phyloP scores from a whole-genome alignment of 352 stramenopile species.

The Pythium rhizo-oryzae region DNA sequence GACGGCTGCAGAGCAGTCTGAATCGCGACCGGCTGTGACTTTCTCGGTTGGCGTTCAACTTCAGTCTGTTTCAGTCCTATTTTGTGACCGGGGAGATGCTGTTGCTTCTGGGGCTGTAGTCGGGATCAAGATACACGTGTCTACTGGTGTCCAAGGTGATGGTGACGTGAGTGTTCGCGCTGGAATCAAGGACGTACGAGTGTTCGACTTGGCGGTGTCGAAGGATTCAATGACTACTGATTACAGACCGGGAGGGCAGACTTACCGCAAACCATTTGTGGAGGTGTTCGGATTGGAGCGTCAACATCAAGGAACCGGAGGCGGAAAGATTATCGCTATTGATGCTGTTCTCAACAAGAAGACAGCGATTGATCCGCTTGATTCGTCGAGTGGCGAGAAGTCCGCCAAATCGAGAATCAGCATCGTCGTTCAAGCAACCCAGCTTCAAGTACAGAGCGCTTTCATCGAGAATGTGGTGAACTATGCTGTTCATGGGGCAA shows the following conservation, averaged over 20 bases:
- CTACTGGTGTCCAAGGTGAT: constrained; percentile 13
- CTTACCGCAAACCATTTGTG: constrained; percentile 35
- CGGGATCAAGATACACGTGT: constrained; percentile 25
- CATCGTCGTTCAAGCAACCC: constrained; percentile 54
- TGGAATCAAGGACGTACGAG: constrained; percentile 61
- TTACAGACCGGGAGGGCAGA: constrained; percentile 4
- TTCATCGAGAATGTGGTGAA: constrained; percentile 65
- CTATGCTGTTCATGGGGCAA: constrained; percentile 58
- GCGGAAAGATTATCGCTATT: constrained; percentile 42
- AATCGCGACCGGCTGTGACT: neutral
- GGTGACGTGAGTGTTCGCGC: constrained; percentile 45
- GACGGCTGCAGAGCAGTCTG: neutral
- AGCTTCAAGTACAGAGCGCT: constrained; percentile 53
- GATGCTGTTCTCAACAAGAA: constrained; percentile 44
- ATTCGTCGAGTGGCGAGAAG: neutral
- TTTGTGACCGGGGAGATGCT: constrained; percentile 71
- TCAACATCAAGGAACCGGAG: constrained; percentile 4
- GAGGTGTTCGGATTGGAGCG: constrained; percentile 63
- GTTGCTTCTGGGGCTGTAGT: constrained; percentile 66
- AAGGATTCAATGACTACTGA: constrained; percentile 13
- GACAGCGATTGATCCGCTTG: neutral
- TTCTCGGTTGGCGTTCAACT: constrained; percentile 56
- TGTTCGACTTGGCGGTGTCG: constrained; percentile 69
- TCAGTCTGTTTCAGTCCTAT: constrained; percentile 79
- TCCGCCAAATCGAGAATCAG: constrained; percentile 40